Base-by-base conservation (phyloP, 2,329 filamentous ascomycete genomes). In the Biscogniauxia marginata region DNA sequence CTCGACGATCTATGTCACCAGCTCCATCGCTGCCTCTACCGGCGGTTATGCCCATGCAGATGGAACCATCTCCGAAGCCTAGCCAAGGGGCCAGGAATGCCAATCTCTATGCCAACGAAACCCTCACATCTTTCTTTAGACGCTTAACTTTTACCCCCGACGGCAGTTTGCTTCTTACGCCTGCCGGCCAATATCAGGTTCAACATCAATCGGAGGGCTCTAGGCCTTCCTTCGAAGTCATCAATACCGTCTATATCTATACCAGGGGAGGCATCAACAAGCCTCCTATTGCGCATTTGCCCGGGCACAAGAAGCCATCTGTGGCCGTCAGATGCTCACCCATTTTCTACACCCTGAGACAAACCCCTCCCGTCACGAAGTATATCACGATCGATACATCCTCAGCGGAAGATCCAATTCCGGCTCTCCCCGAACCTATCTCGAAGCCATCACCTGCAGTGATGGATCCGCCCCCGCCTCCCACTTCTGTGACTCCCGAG, bases 211-310 rank as follows among this genome's bases (percentile, higher is more conserved):
- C 71, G 1, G 77, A 87, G 20, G 83, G 84, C 49, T 76, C 80
- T 1, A 96, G 93, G 72, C 82, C 85, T 0, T 83, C 83, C 0
- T 93, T 95, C 65, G 93, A 99, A 63, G 83, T 97, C 51, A 92
- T 90, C 66, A 99, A 99, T 70, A 99, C 95, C 0, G 96, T 99
- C 20, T 99, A 99, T 74, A 95, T 99, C 53, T 99, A 99, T 73
- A 97, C 93, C 0, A 83, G 95, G 65, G 95, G 93, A 24, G 95
- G 95, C 21, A 91, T 99, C 69, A 98, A 97, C 76, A 97, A 96
- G 71, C 92, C 95, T 1, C 95, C 95, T 2, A 89, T 98, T 55
- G 92, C 93, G 6, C 95, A 98, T 74, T 81, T 99, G 6, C 95
- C 95, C 0, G 95, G 95, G 1, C 93, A 98, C 74, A 99, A 97